These are phyloP conservation scores for Colletotrichum gloeosporioides DNA, from an alignment of 2,329 filamentous ascomycete species.

Conservation along the genomic window DNA sequence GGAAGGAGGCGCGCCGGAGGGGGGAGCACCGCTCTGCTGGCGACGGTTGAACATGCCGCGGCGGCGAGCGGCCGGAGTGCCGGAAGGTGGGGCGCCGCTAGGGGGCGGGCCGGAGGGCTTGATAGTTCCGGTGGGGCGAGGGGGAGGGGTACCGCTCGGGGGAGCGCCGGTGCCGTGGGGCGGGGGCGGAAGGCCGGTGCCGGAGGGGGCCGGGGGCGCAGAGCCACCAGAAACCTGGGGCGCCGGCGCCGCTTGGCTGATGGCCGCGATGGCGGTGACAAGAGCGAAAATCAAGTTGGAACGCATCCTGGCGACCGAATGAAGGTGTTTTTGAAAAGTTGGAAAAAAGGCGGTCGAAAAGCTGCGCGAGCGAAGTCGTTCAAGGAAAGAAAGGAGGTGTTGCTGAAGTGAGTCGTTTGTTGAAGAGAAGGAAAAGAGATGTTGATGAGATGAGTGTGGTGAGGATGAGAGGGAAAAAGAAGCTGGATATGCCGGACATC, in stretches of 20 bases:
- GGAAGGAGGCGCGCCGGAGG: background rate
- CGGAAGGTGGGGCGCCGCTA: background rate
- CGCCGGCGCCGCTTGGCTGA: slow-evolving; percentile 13
- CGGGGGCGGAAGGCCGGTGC: background rate
- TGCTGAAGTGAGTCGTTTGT: background rate
- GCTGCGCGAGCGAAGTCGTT: background rate
- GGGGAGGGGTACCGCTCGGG: slow-evolving; percentile 5
- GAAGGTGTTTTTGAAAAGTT: background rate
- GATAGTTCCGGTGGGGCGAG: slow-evolving; percentile 2
- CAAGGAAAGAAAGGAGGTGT: background rate
- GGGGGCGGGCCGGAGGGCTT: background rate
- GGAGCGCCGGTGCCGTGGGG: slow-evolving; percentile 1
- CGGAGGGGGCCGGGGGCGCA: background rate
- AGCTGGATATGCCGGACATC: background rate
- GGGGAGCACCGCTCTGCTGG: background rate
- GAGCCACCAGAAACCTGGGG: slow-evolving; percentile 1
- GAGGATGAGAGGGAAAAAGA: background rate
- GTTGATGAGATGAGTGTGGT: background rate
- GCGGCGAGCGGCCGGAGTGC: slow-evolving; percentile 1
- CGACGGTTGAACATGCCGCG: slow-evolving; percentile 8
- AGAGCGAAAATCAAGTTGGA: slow-evolving; percentile 15
- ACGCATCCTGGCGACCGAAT: slow-evolving; percentile 10
- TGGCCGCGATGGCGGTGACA: slow-evolving; percentile 12
- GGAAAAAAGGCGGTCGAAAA: background rate
- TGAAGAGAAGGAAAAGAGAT: slow-evolving; percentile 5